Conservation (phyloP, 192 early-diverging fungal genomes). For the Linderina pennispora region DNA sequence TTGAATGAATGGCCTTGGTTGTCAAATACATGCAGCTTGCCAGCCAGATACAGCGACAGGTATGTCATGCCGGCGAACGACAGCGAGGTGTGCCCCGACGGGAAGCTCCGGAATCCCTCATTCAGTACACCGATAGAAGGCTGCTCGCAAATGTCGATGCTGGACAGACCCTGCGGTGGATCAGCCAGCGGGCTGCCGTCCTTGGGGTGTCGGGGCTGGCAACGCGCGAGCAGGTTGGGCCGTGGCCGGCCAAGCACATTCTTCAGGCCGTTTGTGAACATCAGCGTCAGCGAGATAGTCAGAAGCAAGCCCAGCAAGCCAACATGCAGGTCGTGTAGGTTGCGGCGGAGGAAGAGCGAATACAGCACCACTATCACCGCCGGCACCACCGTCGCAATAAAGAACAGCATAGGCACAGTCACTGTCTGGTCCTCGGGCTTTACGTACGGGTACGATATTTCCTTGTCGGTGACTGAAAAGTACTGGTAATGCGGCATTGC, state of each 20-base stretch:
- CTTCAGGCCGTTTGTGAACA: constrained; percentile 51
- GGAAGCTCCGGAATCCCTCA: constrained; percentile 83
- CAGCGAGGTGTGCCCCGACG: constrained; percentile 81
- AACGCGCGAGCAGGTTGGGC: constrained; percentile 58
- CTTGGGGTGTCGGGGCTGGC: constrained; percentile 14
- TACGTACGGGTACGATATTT: constrained; percentile 56
- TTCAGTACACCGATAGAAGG: constrained; percentile 45
- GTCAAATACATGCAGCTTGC: constrained; percentile 66
- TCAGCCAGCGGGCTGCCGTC: constrained; percentile 24
- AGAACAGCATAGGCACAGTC: constrained; percentile 32
- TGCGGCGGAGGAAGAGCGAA: constrained; percentile 21
- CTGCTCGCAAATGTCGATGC: constrained; percentile 56
- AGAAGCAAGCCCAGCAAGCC: constrained; percentile 45
- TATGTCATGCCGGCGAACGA: constrained; percentile 67
- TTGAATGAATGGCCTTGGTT: constrained; percentile 50
- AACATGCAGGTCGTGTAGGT: constrained; percentile 42
- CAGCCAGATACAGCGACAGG: constrained; percentile 60
- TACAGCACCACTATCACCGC: constrained; percentile 9
- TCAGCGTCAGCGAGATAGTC: constrained; percentile 43
- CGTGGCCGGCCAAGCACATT: constrained; percentile 54
- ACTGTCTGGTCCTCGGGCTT: constrained; percentile 32
- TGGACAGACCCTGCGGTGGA: constrained; percentile 57
- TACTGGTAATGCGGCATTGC: constrained; percentile 59
- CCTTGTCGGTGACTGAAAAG: constrained; percentile 64
- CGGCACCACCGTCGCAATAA: constrained; percentile 23